Evolutionary conservation across 768 basidiomycete species (phyloP), one percentile per base, ranked within the genome.

Genomic region (Hygrocybe punicea): DNA sequence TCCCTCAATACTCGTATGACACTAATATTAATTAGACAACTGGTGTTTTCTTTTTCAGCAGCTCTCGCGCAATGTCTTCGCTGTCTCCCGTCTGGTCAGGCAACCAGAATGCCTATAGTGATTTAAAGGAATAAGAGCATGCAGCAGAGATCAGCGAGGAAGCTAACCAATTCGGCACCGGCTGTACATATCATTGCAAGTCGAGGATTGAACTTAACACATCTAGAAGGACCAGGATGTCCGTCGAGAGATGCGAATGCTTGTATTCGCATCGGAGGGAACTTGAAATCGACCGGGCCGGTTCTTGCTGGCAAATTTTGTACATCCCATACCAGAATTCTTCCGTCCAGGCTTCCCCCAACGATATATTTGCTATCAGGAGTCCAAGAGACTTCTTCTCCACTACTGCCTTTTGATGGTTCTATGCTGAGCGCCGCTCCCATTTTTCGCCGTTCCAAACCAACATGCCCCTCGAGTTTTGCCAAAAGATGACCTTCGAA

Each of bases 331-430:
- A 96, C 73, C 47, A 81, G 70, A n/a, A 98, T 76, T 63, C 82
- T 84, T 45, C 97, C 97, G 66, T 95, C 86, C 29, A 89, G 78
- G 66, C 86, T 87, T 53, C 97, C 97, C 19, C 90, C 81, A 5
- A 97, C 70, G 42, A 98, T 79, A 64, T 82, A 99, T 69, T 91
- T 91, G 71, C 93, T 93, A 69, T 99, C 96, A 0, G 93, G 91
- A 2, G 91, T 94, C 92, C 93, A 98, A 10, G 82, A 82, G 4
- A 95, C 88, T 74, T 98, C 97, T 68, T 98, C 93, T 11, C 95
- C 92, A 58, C 93, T 95, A 55, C 82, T 84, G 2, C 93, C 94
- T 61, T 87, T 86, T 14, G 77, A 67, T 52, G 91, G 84, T 69
- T 86, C 80, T 63, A 91, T 86, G 53, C 73, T 81, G 16, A 76